Evolutionary conservation across 768 basidiomycete species (phyloP).

Genomic region (Termitomyces sp.): DNA sequence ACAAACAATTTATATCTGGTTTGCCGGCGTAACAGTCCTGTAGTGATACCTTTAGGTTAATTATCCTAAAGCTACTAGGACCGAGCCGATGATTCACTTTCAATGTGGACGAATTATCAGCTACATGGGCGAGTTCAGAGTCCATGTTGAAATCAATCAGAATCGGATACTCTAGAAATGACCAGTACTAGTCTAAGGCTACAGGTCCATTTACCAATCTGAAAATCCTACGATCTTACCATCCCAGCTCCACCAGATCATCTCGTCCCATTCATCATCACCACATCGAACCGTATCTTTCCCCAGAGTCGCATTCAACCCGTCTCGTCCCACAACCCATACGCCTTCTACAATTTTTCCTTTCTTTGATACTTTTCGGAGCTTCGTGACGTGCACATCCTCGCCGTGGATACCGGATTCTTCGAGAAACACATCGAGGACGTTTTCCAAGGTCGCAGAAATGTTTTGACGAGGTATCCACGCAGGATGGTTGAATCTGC

Average conservation of each 20-base stretch:
- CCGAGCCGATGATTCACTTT: neutral
- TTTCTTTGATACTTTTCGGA: constrained; percentile 15
- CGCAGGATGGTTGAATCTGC: constrained; percentile 39
- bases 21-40: neutral
- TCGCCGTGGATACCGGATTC: constrained; percentile 23
- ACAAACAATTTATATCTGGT: neutral
- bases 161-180: neutral
- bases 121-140: neutral
- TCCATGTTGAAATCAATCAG: neutral
- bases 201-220: constrained; percentile 48
- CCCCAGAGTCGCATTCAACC: constrained; percentile 10
- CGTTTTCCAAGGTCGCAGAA: constrained; percentile 28
- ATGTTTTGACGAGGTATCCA: constrained; percentile 44
- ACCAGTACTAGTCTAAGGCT: too few relatives aligned
- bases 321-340: constrained; percentile 33
- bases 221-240: constrained; percentile 46
- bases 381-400: neutral
- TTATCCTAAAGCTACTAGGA: neutral
- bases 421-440: constrained; percentile 33
- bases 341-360: constrained; percentile 36
- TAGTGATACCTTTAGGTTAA: neutral
- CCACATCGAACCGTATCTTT: constrained; percentile 6
- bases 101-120: neutral
- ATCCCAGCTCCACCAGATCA: constrained; percentile 65
- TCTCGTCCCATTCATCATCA: constrained; percentile 36